Evolutionary conservation across 1,139 yeast species (phyloP).

Genomic region (Taphrina communis): DNA sequence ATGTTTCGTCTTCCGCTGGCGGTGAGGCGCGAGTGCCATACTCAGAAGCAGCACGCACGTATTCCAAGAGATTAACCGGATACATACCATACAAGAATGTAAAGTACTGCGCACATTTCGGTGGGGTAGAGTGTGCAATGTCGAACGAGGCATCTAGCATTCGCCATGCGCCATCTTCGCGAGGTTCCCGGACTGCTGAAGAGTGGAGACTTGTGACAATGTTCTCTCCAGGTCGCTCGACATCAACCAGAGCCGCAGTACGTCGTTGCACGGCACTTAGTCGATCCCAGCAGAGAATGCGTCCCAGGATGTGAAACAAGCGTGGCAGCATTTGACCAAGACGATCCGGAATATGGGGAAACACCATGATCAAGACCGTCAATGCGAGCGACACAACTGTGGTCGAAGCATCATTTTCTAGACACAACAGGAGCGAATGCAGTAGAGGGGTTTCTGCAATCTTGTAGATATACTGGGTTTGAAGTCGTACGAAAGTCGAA

Average conservation of each 20-base stretch:
- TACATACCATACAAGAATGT: constrained; percentile 67
- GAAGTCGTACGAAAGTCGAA: constrained; percentile 45
- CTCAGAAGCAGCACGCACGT: constrained; percentile 56
- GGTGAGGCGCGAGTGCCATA: constrained; percentile 48
- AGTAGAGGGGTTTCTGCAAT: constrained; percentile 54
- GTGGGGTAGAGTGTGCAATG: constrained; percentile 40
- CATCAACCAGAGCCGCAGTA: constrained; percentile 37
- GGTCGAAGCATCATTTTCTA: constrained; percentile 58
- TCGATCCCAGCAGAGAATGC: constrained; percentile 56
- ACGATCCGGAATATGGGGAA: constrained; percentile 60
- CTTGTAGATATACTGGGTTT: constrained; percentile 52
- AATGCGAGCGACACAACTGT: constrained; percentile 56
- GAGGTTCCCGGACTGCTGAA: constrained; percentile 12
- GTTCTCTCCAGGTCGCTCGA: constrained; percentile 25
- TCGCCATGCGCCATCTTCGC: constrained; percentile 41
- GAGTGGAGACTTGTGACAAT: constrained; percentile 25
- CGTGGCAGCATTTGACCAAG: constrained; percentile 55
- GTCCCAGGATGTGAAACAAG: constrained; percentile 57
- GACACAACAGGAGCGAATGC: constrained; percentile 55
- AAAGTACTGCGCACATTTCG: constrained; percentile 50
- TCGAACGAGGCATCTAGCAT: constrained; percentile 42
- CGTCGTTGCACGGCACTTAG: constrained; percentile 33
- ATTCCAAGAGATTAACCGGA: constrained; percentile 60
- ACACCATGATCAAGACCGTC: constrained; percentile 59
- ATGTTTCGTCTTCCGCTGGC: constrained; percentile 50